These are phyloP conservation scores for Metschnikowia cerradonensis DNA, from an alignment of 805 yeast genomes.

Conservation along the genomic window DNA sequence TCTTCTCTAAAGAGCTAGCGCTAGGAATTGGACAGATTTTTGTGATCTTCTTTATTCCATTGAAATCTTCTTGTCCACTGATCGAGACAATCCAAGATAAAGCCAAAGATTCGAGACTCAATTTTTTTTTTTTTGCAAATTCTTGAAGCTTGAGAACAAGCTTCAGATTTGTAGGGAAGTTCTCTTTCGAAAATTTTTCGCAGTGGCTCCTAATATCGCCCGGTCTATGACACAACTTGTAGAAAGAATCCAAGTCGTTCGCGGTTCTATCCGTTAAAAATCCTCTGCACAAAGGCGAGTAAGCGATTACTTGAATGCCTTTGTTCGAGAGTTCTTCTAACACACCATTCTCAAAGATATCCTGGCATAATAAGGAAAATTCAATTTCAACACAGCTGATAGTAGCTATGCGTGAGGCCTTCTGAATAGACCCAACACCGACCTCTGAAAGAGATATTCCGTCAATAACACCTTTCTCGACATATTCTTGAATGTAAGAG, in stretches of 20 bases:
- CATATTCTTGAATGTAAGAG: slow-evolving; percentile 50
- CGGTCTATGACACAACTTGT: slow-evolving; percentile 40
- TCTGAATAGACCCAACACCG: slow-evolving; percentile 53
- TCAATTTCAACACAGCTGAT: slow-evolving; percentile 75
- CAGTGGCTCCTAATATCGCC: slow-evolving; percentile 51
- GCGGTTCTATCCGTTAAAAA: slow-evolving; percentile 61
- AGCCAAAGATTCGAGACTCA: slow-evolving; percentile 54
- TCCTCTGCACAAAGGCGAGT: slow-evolving; percentile 83
- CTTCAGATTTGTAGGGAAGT: slow-evolving; percentile 48
- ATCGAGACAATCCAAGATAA: slow-evolving; percentile 51
- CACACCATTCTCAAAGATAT: slow-evolving; percentile 59
- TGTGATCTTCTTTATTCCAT: slow-evolving; percentile 43
- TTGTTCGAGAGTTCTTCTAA: slow-evolving; percentile 54
- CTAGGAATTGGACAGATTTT: slow-evolving; percentile 78
- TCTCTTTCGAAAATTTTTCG: slow-evolving; percentile 60
- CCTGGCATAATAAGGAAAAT: slow-evolving; percentile 65
- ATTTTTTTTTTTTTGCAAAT: slow-evolving; percentile 45
- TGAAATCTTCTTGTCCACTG: slow-evolving; percentile 55
- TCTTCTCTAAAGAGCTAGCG: slow-evolving; percentile 56
- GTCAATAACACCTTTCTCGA: slow-evolving; percentile 61
- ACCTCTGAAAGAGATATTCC: slow-evolving; percentile 77
- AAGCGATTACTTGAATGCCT: slow-evolving; percentile 66
- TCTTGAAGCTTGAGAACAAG: slow-evolving; percentile 48
- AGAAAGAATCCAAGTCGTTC: slow-evolving; percentile 27
- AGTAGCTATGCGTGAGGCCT: slow-evolving; percentile 54